Percentiles rank a stretch among this genome's conserved stretches.
phyloP scores from a whole-genome alignment of 306 rosid species.

The Fagus sylvatica region DNA sequence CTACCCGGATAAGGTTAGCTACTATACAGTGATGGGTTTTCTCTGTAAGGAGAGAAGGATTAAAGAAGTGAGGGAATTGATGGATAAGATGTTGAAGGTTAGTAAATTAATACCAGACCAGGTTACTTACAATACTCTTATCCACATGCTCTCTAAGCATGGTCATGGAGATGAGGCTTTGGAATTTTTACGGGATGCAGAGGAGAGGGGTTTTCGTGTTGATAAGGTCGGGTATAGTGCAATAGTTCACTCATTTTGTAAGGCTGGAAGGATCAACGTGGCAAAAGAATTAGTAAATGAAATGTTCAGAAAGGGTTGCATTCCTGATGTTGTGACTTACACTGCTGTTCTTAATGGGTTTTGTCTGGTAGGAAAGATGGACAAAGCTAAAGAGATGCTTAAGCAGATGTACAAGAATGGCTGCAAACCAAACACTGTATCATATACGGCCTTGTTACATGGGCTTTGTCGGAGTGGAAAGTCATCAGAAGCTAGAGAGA shows the following conservation, averaged over 20 bases:
- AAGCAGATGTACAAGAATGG: constrained; percentile 84
- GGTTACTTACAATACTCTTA: constrained; percentile 76
- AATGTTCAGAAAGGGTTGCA: constrained; percentile 71
- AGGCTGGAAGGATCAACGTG: constrained; percentile 54
- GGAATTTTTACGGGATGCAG: constrained; percentile 70
- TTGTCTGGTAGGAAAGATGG: constrained; percentile 71
- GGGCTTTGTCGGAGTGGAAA: constrained; percentile 83
- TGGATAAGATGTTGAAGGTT: constrained; percentile 56
- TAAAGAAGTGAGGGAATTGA: constrained; percentile 52
- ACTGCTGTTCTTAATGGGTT: constrained; percentile 72
- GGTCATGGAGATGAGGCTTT: constrained; percentile 75
- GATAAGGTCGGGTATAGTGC: constrained; percentile 90
- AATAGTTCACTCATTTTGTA: constrained; percentile 75
- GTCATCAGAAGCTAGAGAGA: constrained; percentile 74
- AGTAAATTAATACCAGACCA: constrained; percentile 66
- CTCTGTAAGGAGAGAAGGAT: constrained; percentile 68
- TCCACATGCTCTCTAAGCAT: constrained; percentile 70
- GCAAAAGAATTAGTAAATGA: constrained; percentile 68
- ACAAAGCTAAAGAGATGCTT: constrained; percentile 82
- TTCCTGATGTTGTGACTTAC: constrained; percentile 86
- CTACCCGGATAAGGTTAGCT: constrained; percentile 78
- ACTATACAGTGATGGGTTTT: constrained; percentile 72
- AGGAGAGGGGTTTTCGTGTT: constrained; percentile 57
- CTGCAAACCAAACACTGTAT: constrained; percentile 77
- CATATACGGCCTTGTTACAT: constrained; percentile 72